phyloP scores from a whole-genome alignment of 2,329 filamentous ascomycete genomes.

The Truncatella angustata region DNA sequence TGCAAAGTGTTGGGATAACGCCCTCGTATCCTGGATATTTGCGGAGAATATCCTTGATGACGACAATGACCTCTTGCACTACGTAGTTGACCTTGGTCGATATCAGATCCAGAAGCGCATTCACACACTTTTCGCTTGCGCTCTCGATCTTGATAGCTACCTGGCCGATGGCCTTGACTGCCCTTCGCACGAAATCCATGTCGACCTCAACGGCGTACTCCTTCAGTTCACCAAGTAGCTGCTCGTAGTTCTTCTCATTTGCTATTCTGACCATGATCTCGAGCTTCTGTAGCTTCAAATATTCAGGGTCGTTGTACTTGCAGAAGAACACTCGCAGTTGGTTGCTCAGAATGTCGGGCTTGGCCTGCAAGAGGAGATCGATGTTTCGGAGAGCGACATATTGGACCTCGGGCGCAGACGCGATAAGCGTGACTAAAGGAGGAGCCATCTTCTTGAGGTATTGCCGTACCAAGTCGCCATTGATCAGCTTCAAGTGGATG shows the following conservation, averaged over 20 bases:
- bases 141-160: constrained; percentile 98
- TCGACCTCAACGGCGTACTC: constrained; percentile 98
- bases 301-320: constrained; percentile 98
- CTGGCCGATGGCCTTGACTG: constrained; percentile 94
- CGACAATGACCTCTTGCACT: constrained; percentile 96
- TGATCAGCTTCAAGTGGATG: constrained; percentile 86
- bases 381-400: constrained; percentile 97
- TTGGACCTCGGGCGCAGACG: constrained; percentile 93
- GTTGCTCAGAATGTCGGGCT: constrained; percentile 94
- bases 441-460: constrained; percentile 99
- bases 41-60: constrained; percentile 97
- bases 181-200: constrained; percentile 96
- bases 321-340: constrained; percentile 98
- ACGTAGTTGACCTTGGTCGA: constrained; percentile 99
- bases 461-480: constrained; percentile 72
- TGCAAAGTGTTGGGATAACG: constrained; percentile 92
- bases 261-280: constrained; percentile 99
- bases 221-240: constrained; percentile 89
- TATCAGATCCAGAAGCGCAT: constrained; percentile 88
- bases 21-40: constrained; percentile 98
- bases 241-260: constrained; percentile 94
- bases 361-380: constrained; percentile 90
- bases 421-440: constrained; percentile 90
- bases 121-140: constrained; percentile 93
- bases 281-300: constrained; percentile 95